A percentile compares a stretch with the other conserved stretches of the same genome.
These are phyloP conservation scores for Penicillium dipodomyicola DNA, from an alignment of 495 filamentous ascomycete genomes.

Conservation along the genomic window DNA sequence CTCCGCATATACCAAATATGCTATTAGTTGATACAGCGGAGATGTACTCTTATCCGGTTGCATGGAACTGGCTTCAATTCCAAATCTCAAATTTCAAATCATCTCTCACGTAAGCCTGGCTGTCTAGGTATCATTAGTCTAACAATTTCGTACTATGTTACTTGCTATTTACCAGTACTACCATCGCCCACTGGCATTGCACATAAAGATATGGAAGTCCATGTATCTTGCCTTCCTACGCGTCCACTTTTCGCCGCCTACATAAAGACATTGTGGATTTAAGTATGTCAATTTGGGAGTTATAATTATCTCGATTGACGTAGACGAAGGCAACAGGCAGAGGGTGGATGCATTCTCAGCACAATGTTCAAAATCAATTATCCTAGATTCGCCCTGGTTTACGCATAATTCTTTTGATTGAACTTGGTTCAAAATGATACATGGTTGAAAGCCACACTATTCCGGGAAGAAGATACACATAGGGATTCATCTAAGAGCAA, in stretches of 20 bases:
- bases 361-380: background rate
- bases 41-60: background rate
- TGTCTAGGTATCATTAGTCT: background rate
- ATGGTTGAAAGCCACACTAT: background rate
- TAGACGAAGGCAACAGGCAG: background rate
- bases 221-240: background rate
- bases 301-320: background rate
- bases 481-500: background rate
- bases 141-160: background rate
- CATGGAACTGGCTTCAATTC: background rate
- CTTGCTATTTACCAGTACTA: background rate
- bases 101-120: background rate
- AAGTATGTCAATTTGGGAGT: background rate
- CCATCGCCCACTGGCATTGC: background rate
- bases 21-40: background rate
- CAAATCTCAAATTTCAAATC: slow-evolving; percentile 11
- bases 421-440: background rate
- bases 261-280: background rate
- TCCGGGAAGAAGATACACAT: background rate
- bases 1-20: background rate
- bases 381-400: background rate
- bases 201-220: background rate
- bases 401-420: background rate
- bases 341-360: background rate
- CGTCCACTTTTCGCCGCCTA: background rate